Evolutionary conservation across 495 filamentous ascomycete species (phyloP).

Genomic region (Aeminium ludgeri): DNA sequence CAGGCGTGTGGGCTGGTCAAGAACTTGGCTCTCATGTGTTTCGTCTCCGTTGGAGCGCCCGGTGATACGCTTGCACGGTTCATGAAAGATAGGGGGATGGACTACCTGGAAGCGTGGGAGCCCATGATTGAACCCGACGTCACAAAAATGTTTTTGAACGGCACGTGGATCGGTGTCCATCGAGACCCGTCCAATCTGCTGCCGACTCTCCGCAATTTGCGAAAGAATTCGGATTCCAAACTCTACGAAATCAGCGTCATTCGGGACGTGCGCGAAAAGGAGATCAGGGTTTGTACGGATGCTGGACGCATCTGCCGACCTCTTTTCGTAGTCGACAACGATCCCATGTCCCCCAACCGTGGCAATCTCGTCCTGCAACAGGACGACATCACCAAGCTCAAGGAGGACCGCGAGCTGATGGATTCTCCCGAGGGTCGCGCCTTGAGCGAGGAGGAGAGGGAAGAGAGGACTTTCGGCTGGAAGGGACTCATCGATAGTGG

Average conservation of each 20-base stretch:
- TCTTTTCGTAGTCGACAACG: conserved; percentile 74
- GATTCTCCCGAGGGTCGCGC: conserved; percentile 23
- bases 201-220: conserved; percentile 53
- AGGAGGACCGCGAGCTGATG: conserved; percentile 45
- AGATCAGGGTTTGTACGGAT: conserved; percentile 98
- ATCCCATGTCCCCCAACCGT: conserved; percentile 46
- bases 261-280: conserved; percentile 84
- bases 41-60: conserved; percentile 82
- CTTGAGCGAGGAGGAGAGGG: conserved; percentile 37
- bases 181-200: conserved; percentile 68
- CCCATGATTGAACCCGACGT: conserved; percentile 73
- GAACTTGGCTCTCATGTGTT: conserved; percentile 95
- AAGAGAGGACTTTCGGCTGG: conserved; percentile 66
- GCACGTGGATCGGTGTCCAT: conserved; percentile 90
- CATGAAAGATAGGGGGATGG: conserved; percentile 88
- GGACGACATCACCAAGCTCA: conserved; percentile 53
- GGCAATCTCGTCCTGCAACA: conserved; percentile 72
- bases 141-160: conserved; percentile 95
- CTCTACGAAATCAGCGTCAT: conserved; percentile 83
- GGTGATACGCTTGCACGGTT: conserved; percentile 83
- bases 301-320: conserved; percentile 87
- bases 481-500: conserved; percentile 62
- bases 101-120: conserved; percentile 91
- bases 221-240: conserved; percentile 52
- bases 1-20: conserved; percentile 98